Evolutionary conservation across 495 filamentous ascomycete species (phyloP).

Genomic region (Penicillium cinerascens): DNA sequence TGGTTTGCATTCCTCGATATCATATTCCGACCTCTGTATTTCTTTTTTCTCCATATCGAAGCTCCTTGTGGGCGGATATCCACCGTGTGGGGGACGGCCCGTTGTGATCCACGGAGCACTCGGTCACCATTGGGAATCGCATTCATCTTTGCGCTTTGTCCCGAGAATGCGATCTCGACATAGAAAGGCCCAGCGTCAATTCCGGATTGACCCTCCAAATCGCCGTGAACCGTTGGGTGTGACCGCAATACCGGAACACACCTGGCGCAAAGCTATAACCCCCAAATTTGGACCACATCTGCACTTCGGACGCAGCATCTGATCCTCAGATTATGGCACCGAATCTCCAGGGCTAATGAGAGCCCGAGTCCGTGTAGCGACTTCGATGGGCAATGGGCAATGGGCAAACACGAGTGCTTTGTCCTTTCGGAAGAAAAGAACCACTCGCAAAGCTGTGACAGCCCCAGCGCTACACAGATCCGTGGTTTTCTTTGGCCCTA

Average conservation of each 20-base stretch:
- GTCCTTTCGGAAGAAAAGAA: slow-evolving; percentile 22
- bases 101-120: not conserved
- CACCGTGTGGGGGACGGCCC: not conserved
- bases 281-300: not conserved
- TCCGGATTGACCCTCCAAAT: not conserved
- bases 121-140: not conserved
- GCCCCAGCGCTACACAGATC: slow-evolving; percentile 23
- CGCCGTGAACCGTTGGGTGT: not conserved
- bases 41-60: slow-evolving; percentile 9
- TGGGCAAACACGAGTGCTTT: slow-evolving; percentile 4
- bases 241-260: not conserved
- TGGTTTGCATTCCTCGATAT: slow-evolving; percentile 20
- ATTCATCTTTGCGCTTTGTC: not conserved
- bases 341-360: not conserved
- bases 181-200: not conserved
- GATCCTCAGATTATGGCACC: not conserved
- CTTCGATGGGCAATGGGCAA: slow-evolving; percentile 6
- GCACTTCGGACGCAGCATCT: not conserved
- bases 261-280: not conserved
- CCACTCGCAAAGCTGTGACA: slow-evolving; percentile 13
- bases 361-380: slow-evolving; percentile 5
- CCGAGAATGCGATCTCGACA: not conserved
- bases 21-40: slow-evolving; percentile 6
- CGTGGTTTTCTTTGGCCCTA: slow-evolving; percentile 21
- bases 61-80: too few relatives aligned